Base-by-base conservation (phyloP, 169 alveolate species). In the Cryptosporidium tyzzeri region DNA sequence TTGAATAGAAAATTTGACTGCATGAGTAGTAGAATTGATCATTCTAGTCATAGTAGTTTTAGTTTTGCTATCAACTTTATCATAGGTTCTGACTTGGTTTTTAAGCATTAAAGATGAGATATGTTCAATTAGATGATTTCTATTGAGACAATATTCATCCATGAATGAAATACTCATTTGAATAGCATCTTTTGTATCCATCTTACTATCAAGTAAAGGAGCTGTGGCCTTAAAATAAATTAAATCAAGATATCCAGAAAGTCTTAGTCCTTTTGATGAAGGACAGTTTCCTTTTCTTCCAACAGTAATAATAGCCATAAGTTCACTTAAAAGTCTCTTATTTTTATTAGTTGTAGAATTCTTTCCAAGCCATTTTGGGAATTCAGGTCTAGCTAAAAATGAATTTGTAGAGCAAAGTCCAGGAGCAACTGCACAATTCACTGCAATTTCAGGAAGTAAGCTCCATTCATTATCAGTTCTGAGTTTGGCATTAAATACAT, bases 341-440 rank as follows among this genome's bases (percentile, higher is more conserved):
- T 96, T 95, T 93, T 98, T 98, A 61, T 94, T 93, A 44, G 93
- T 86, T 2, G 98, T 92, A 1, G 98, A 96, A 53, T 93, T 94
- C 73, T 96, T 97, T 31, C 99, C 99, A 26, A 97, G 91, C 92
- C 95, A 96, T 70, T 97, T 96, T 23, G 99, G 99, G 91, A 97
- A 98, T 89, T 94, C 93, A 26, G 97, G 96, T 70, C 94, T 94
- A 51, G 95, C 91, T 51, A 86, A 84, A n/a, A 91, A 89, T 23
- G 91, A 53, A 7, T 94, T 94, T 41, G 87, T 75, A 37, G 92
- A 91, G 31, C 95, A 31, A 84, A 86, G 71, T 73, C 96, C 94
- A 31, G 97, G 97, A 67, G 95, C 94, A 26, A 96, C 92, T 48
- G 97, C 89, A 14, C 96, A 92, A 21, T 92, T 70, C 29, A 95